Base-by-base conservation (phyloP, 345 rosid genomes). In the Sapria himalayana region DNA sequence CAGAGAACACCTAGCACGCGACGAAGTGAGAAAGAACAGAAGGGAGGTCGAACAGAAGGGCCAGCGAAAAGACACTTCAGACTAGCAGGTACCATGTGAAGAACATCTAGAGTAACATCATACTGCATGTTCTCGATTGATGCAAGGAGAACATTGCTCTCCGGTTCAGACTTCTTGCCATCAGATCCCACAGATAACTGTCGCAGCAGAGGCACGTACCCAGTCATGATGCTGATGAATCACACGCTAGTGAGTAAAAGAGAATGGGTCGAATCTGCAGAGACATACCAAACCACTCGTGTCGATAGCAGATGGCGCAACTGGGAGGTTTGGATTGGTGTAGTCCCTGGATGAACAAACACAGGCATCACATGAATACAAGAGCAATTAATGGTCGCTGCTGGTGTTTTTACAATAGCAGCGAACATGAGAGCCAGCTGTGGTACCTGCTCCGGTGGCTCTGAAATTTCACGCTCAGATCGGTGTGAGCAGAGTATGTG, bases 91-190 rank as follows among this genome's bases (percentile, higher is more conserved):
- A 91, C 99, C 96, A 60, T 80, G 64, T 84, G 89, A 32, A 91
- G 51, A 38, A 77, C 94, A 60, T 91, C 96, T 72, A 91, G 70
- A 34, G 99, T 80, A 58, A 91, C 94, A 44, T 92, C 93, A 64
- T 91, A 84, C 54, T 84, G 99, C 99, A 91, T 91, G 60, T 91
- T 91, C 70, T 91, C 99, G 19, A 91, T 91, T 25, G 99, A 91
- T 57, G 99, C 99, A 8, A 78, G 99, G 57, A 84, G 95, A 42
- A 91, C 96, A 20, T 91, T 84, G 56, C 99, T 80, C 69, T 91
- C 99, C 29, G 96, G 89, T 55, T 91, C 99, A 50, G 84, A 63
- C 54, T 78, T 91, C 60, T 71, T 84, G 22, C 99, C 99, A 65
- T 91, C 99, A 50, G 73, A 40, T 51, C 94, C 92, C 52, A 80